Conservation (phyloP, 1,284 basidiomycete genomes). For the Heterobasidion annosum region DNA sequence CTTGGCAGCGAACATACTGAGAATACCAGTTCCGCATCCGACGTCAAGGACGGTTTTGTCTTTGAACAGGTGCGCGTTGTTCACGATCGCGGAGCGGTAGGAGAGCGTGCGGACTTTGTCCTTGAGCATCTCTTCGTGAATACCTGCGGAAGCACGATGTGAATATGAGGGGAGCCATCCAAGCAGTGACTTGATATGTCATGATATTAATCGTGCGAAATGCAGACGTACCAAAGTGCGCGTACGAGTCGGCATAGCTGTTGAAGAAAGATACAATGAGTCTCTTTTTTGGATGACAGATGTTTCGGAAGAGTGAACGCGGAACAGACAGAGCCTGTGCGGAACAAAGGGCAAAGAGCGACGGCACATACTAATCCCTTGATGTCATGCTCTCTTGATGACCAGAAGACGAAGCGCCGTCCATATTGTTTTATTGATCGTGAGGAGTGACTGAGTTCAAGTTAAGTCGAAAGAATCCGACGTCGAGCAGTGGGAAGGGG, state of each 20-base stretch:
- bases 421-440: slow-evolving; percentile 23
- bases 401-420: slow-evolving; percentile 30
- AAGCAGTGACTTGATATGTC: not conserved
- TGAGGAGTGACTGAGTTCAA: no score
- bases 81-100: slow-evolving; percentile 91
- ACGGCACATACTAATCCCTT: slow-evolving; percentile 66
- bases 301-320: not conserved
- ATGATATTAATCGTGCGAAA: no score
- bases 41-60: slow-evolving; percentile 96
- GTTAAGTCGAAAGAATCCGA: no score
- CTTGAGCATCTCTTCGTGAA: slow-evolving; percentile 99
- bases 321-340: not conserved
- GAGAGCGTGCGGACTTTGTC: slow-evolving; percentile 93
- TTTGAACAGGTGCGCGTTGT: slow-evolving; percentile 95
- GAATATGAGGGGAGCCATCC: not conserved
- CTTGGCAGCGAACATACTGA: slow-evolving; percentile 98
- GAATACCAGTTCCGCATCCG: slow-evolving; percentile 96
- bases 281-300: slow-evolving; percentile 14
- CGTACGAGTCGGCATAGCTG: slow-evolving; percentile 89
- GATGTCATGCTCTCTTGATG: slow-evolving; percentile 53
- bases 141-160: slow-evolving; percentile 40
- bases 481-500: not conserved
- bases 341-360: slow-evolving; percentile 13
- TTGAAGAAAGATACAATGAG: slow-evolving; percentile 20
- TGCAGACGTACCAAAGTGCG: slow-evolving; percentile 73